Base-by-base conservation (phyloP, 1,284 basidiomycete species). In the Moesziomyces aphidis region DNA sequence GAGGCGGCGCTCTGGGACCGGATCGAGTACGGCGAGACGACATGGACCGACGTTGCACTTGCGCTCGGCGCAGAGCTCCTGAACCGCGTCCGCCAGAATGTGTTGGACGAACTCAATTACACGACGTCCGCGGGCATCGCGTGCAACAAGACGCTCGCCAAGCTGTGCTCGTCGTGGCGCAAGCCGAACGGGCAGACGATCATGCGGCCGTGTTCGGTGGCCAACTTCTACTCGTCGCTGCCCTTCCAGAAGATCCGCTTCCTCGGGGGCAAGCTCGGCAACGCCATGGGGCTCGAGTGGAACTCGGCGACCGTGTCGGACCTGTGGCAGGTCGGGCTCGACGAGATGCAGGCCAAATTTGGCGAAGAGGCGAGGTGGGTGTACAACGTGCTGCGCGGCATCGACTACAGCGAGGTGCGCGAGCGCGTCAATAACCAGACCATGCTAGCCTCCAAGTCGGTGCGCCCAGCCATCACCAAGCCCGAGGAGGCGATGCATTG, bases 51-150 rank as follows among this genome's bases (percentile, higher is more conserved):
- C 85, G 89, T 97, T 50, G 94, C 94, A 0, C 86, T 99, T 43
- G 92, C 91, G 1, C 90, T 97, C 50, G 96, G 91, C 2, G 94
- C 94, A 6, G 93, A 94, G 83, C 85, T 96, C 44, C 96, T 97
- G 91, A 86, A 88, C n/a, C 89, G 89, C 55, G 89, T 91, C 46
- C 88, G 92, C 72, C 87, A 87, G 67, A 90, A 91, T 61, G 90
- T 98, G 4, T 87, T 89, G 56, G 86, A 87, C 28, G 88, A 90
- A 77, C 87, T 99, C 23, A 93, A 94, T 19, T 99, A 99, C 81
- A 95, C 94, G 8, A 97, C 93, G 54, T 95, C 94, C 50, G 96
- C 97, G 89, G 97, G 97, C 1, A 92, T 99, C 60, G 91, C 93
- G 2, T 88, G 92, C 74, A 99, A 97, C 85, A 99, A 97, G 85